Evolutionary conservation across 2,329 filamentous ascomycete species (phyloP), one percentile per base, ranked within the genome.

Genomic region (Orbilia javanica): DNA sequence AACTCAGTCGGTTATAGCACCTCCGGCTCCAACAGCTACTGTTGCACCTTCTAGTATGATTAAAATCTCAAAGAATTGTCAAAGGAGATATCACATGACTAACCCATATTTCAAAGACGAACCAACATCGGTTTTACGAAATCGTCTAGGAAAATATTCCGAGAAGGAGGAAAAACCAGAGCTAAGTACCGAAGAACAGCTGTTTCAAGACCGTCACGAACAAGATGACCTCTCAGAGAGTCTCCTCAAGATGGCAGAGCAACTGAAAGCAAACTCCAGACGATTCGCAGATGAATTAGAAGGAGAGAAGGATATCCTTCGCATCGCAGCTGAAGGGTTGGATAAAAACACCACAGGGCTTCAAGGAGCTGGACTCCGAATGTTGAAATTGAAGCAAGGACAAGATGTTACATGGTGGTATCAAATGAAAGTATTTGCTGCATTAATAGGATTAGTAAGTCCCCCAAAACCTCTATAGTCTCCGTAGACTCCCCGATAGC

Each of bases 211-310:
- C 82, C 91, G 93, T 66, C 87, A 86, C 67, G 93, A 97, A 85
- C 94, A 97, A 84, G 93, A 97, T 83, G 86, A 88, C 36, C 88
- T 98, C 2, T 95, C 94, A 0, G 87, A 89, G 42, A 94, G 92
- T 6, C 90, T 98, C n/a, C 87, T 97, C 22, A 86, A 88, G 52
- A 92, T 97, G 85, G 94, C 95, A 0, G 86, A 88, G 22, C 89
- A 92, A 60, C 88, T 97, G 44, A 97, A 96, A 83, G 85, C 88
- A 57, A 92, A 90, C 42, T 92, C 93, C 3, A 85, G 91, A 67
- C 87, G 89, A 2, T 96, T 97, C 84, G 88, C 90, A 22, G 85
- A 87, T 4, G 89, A 90, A 0, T 87, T 97, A 13, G 92, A 94
- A 79, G 85, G 87, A 73, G 89, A 92, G 80, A 92, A 93, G 83